A percentile compares a stretch with the other conserved stretches of the same genome.
These are phyloP conservation scores for Ophiostoma tasmaniense DNA, from an alignment of 2,329 filamentous ascomycete species.

Conservation along the genomic window DNA sequence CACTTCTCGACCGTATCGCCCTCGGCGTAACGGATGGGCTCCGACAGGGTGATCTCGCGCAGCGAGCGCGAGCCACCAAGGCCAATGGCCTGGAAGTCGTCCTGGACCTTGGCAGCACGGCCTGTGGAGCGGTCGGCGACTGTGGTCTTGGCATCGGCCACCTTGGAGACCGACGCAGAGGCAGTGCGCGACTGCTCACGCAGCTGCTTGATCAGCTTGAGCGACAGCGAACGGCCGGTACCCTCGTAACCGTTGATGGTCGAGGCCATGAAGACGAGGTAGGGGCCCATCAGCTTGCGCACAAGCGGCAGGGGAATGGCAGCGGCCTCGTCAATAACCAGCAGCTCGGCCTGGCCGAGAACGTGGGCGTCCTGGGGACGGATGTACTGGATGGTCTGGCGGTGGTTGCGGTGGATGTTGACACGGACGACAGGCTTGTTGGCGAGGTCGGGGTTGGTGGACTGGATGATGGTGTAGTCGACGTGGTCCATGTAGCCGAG, in stretches of 20 bases:
- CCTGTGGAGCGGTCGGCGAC: conserved; percentile 74
- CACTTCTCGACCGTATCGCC: conserved; percentile 91
- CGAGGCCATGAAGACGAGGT: conserved; percentile 97
- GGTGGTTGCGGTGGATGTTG: conserved; percentile 88
- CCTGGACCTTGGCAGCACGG: conserved; percentile 56
- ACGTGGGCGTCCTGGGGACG: conserved; percentile 93
- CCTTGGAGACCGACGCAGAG: conserved; percentile 38
- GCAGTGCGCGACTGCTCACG: conserved; percentile 74
- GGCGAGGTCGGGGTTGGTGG: conserved; percentile 85
- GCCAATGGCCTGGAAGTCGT: conserved; percentile 47
- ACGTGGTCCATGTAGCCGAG: conserved; percentile 89
- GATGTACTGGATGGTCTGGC: conserved; percentile 98
- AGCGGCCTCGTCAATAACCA: conserved; percentile 96
- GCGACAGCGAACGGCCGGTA: conserved; percentile 83
- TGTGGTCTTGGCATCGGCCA: conserved; percentile 30
- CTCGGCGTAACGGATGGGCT: conserved; percentile 89
- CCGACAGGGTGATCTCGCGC: conserved; percentile 83
- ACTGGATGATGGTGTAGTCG: conserved; percentile 97
- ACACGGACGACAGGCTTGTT: conserved; percentile 98
- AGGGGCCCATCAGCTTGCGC: conserved; percentile 88
- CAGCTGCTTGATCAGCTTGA: conserved; percentile 95
- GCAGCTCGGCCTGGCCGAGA: conserved; percentile 83
- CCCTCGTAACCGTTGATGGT: conserved; percentile 99
- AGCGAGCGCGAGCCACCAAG: conserved; percentile 49
- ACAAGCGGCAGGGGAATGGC: conserved; percentile 92